A percentile compares a stretch with the other conserved stretches of the same genome.
Evolutionary conservation across 2,329 filamentous ascomycete genomes (phyloP).

Genomic region (Aureobasidium melanogenum): DNA sequence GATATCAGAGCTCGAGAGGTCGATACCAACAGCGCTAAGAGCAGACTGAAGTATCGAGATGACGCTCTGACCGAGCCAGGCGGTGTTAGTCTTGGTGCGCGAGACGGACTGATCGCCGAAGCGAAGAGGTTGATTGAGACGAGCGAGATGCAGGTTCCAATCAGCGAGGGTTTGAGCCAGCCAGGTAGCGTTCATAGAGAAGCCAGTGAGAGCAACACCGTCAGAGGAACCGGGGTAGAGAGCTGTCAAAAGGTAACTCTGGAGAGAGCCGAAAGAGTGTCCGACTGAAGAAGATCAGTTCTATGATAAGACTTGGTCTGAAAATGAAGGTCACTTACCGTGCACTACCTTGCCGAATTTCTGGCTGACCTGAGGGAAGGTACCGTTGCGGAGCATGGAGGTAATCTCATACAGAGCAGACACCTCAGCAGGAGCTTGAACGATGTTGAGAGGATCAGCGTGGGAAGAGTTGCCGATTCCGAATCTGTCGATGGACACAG

Average conservation of each 20-base stretch:
- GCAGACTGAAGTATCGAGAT: conserved; percentile 38
- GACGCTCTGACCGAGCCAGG: conserved; percentile 21
- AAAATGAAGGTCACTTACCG: conserved; percentile 14
- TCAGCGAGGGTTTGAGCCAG: conserved; percentile 20
- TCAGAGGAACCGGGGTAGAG: conserved; percentile 43
- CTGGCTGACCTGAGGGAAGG: conserved; percentile 18
- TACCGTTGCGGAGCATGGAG: conserved; percentile 23
- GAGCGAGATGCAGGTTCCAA: conserved; percentile 24
- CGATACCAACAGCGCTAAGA: conserved; percentile 24
- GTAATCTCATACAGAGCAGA: conserved; percentile 29
- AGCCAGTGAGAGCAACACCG: conserved; percentile 31
- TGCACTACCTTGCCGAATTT: conserved; percentile 30
- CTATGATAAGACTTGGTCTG: not conserved
- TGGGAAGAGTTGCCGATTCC: conserved; percentile 31
- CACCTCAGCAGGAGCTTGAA: conserved; percentile 31
- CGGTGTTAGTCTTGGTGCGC: not conserved
- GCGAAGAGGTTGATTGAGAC: conserved; percentile 20
- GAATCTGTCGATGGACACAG: conserved; percentile 36
- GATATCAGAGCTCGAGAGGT: conserved; percentile 18
- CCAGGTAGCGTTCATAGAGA: conserved; percentile 21
- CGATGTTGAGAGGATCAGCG: conserved; percentile 30
- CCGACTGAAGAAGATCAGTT: conserved; percentile 16
- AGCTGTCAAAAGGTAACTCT: conserved; percentile 46
- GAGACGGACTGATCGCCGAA: conserved; percentile 19
- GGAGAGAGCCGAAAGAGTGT: conserved; percentile 26